Conservation (phyloP, 768 basidiomycete species). For the Strobilomyces dryophilus region DNA sequence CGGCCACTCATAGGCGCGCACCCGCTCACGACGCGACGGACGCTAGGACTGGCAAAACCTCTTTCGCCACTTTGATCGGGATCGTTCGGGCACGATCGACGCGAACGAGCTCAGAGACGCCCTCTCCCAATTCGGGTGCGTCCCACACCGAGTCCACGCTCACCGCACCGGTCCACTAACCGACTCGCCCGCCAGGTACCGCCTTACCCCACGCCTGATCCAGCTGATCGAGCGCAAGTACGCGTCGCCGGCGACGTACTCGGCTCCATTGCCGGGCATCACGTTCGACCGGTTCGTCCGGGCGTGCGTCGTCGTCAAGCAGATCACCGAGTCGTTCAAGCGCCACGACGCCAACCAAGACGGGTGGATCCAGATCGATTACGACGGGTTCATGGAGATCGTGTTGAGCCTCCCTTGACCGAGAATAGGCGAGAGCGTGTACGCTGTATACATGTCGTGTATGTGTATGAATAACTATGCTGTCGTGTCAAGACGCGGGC, state of each 20-base stretch:
- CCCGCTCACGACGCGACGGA: not conserved
- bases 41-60: slow-evolving; percentile 77
- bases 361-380: slow-evolving; percentile 51
- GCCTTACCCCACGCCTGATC: slow-evolving; percentile 63
- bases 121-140: slow-evolving; percentile 67
- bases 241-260: slow-evolving; percentile 38
- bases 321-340: slow-evolving; percentile 68
- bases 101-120: slow-evolving; percentile 62
- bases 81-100: slow-evolving; percentile 78
- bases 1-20: not conserved
- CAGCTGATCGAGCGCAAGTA: slow-evolving; percentile 74
- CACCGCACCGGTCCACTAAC: too few relatives aligned
- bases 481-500: too few relatives aligned
- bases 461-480: slow-evolving; percentile 10
- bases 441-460: not conserved
- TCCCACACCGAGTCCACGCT: not conserved
- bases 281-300: slow-evolving; percentile 85
- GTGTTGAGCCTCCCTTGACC: slow-evolving; percentile 38
- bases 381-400: slow-evolving; percentile 52
- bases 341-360: slow-evolving; percentile 59
- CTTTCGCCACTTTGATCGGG: slow-evolving; percentile 81
- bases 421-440: too few relatives aligned
- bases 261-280: slow-evolving; percentile 51
- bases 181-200: slow-evolving; percentile 37
- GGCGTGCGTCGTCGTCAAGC: slow-evolving; percentile 79